Evolutionary conservation across 2,329 filamentous ascomycete species (phyloP).

Genomic region (Nemania sp.): DNA sequence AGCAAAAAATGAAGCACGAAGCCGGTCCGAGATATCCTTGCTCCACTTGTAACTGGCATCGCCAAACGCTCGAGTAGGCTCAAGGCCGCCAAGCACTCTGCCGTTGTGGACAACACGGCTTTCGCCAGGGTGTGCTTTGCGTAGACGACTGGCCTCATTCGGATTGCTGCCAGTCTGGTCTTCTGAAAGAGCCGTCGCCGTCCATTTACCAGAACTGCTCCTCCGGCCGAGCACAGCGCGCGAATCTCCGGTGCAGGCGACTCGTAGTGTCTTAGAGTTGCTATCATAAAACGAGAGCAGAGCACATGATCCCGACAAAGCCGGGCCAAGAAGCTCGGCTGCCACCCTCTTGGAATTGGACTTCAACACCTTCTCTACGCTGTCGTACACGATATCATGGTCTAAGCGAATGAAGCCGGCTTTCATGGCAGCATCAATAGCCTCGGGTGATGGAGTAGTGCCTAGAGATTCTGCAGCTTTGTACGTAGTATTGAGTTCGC

Average conservation of each 20-base stretch:
- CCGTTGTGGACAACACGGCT: constrained; percentile 85
- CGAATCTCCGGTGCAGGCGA: constrained; percentile 96
- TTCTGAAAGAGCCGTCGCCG: constrained; percentile 82
- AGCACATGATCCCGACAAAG: constrained; percentile 94
- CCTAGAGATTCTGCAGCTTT: constrained; percentile 66
- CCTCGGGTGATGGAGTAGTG: constrained; percentile 71
- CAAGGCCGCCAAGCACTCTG: constrained; percentile 86
- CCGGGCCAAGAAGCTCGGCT: constrained; percentile 88
- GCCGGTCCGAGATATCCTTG: constrained; percentile 76
- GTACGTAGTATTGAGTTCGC: constrained; percentile 91
- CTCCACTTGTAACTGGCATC: constrained; percentile 98
- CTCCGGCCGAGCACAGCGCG: constrained; percentile 87
- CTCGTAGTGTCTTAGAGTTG: constrained; percentile 80
- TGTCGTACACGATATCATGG: constrained; percentile 91
- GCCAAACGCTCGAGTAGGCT: constrained; percentile 92
- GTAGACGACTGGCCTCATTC: constrained; percentile 80
- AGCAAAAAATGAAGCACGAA: constrained; percentile 87
- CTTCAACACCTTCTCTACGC: constrained; percentile 87
- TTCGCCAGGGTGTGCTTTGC: constrained; percentile 85
- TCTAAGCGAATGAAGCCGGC: constrained; percentile 86
- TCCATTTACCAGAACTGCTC: constrained; percentile 82
- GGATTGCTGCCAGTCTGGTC: constrained; percentile 93
- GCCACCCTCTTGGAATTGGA: constrained; percentile 87
- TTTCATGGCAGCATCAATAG: constrained; percentile 91
- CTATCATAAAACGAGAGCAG: constrained; percentile 96